Evolutionary conservation across 768 basidiomycete genomes (phyloP), one percentile per base, ranked within the genome.

Genomic region (Kwoniella shandongensis): DNA sequence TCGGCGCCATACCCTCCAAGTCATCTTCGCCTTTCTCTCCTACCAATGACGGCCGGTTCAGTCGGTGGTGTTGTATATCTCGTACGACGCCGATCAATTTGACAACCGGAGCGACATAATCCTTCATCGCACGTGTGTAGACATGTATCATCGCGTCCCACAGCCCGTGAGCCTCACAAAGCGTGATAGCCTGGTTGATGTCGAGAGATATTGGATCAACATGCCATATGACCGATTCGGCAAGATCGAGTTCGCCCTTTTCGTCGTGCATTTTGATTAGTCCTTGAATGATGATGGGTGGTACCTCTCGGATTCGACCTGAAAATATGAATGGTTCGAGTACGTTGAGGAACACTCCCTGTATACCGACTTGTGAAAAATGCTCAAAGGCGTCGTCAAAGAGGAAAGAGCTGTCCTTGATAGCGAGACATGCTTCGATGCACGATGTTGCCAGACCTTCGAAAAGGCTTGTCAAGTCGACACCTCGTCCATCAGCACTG

Each of bases 91-190:
- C 82, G 36, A 98, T 80, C 12, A 96, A 80, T 62, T 91, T 88
- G 55, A 93, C 88, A 4, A 97, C 78, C 0, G 96, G 94, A 6
- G 90, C 84, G 30, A 92, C 86, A 56, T 87, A 96, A 72, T 99
- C 96, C 59, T 80, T 81, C 65, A 99, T 77, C 2, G 92, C 90
- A 44, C 87, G 83, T 10, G 88, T 94, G 75, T 93, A 94, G 35
- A 98, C 86, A 74, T 96, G 93, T 55, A 94, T 87, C 56, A 98
- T 82, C 0, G 94, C 92, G 67, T 98, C 94, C 79, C 91, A 96
- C 4, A 98, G 83, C 25, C 82, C 82, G 69, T 91, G 83, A 55
- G 78, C 81, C 74, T 91, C 87, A 69, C 96, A 99, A 4, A 99
- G 81, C 23, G 76, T 81, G 63, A 97, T 88, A 4, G 88, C 87